Evolutionary conservation across 257 asterid species (phyloP).

Genomic region (Craterostigma plantagineum): DNA sequence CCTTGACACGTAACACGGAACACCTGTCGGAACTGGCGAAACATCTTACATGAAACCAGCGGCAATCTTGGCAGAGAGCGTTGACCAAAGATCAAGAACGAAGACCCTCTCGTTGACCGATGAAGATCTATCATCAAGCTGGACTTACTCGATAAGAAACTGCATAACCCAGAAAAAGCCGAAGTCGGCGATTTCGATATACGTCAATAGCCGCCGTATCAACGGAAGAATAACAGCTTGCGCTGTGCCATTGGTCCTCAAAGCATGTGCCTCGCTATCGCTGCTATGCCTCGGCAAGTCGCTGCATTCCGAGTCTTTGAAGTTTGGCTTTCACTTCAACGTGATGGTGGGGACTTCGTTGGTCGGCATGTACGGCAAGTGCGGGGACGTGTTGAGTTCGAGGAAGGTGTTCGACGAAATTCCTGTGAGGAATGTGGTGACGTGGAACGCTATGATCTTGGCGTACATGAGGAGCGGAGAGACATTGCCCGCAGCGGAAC

Average conservation of each 20-base stretch:
- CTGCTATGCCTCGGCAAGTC: conserved; percentile 24
- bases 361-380: conserved; percentile 57
- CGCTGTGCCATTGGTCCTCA: conserved; percentile 43
- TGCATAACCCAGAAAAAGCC: conserved; percentile 25
- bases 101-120: no score
- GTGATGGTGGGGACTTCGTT: conserved; percentile 62
- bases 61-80: no score
- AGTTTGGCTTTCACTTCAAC: conserved; percentile 30
- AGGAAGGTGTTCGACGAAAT: conserved; percentile 48
- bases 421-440: conserved; percentile 39
- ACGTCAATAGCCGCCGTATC: conserved; percentile 26
- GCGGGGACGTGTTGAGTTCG: conserved; percentile 26
- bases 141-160: conserved; percentile 19
- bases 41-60: no score
- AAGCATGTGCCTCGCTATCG: conserved; percentile 56
- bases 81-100: no score
- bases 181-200: conserved; percentile 32
- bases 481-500: conserved; percentile 12
- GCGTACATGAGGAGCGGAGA: conserved; percentile 40
- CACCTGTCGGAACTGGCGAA: no score
- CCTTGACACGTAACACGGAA: no score
- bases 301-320: conserved; percentile 42
- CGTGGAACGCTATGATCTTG: conserved; percentile 71
- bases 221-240: conserved; percentile 13
- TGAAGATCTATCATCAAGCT: conserved; percentile 9